These are phyloP conservation scores for Laguncularia racemosa DNA, from an alignment of 345 rosid genomes.

Conservation along the genomic window DNA sequence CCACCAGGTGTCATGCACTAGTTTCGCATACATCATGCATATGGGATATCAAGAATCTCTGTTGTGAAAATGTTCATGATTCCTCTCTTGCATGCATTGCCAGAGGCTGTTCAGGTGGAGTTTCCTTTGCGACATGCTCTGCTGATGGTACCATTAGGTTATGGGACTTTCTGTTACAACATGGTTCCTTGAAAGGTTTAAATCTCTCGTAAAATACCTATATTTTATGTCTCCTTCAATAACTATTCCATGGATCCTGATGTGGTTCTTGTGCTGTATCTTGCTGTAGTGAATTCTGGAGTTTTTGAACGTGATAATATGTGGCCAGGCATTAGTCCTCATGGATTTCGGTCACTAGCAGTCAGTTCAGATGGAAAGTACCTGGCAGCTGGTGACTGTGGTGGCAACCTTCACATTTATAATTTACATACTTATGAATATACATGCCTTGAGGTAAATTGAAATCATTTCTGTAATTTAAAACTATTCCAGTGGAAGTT, in stretches of 20 bases:
- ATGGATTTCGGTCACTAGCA: slow-evolving; percentile 66
- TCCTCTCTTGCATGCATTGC: slow-evolving; percentile 63
- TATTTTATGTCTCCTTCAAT: neutral
- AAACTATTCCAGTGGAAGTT: no score
- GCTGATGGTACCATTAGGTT: slow-evolving; percentile 77
- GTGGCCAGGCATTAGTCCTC: slow-evolving; percentile 40
- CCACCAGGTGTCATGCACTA: slow-evolving; percentile 53
- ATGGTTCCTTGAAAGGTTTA: slow-evolving; percentile 23
- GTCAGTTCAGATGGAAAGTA: slow-evolving; percentile 72
- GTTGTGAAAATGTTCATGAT: slow-evolving; percentile 70
- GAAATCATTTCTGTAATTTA: neutral
- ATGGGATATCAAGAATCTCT: slow-evolving; percentile 78
- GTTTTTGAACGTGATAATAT: slow-evolving; percentile 55
- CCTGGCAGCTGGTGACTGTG: slow-evolving; percentile 74
- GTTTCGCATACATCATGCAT: slow-evolving; percentile 72
- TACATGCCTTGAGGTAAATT: slow-evolving; percentile 49
- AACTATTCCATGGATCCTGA: neutral
- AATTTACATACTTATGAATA: slow-evolving; percentile 56
- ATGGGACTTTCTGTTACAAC: slow-evolving; percentile 68
- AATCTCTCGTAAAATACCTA: slow-evolving; percentile 2
- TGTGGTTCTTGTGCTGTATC: slow-evolving; percentile 2
- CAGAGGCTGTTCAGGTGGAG: slow-evolving; percentile 77
- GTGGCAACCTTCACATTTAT: slow-evolving; percentile 81
- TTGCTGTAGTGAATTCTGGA: slow-evolving; percentile 53
- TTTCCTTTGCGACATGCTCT: slow-evolving; percentile 83